Base-by-base conservation (phyloP, 2,329 filamentous ascomycete species). In the Aspergillus spinulosporus region DNA sequence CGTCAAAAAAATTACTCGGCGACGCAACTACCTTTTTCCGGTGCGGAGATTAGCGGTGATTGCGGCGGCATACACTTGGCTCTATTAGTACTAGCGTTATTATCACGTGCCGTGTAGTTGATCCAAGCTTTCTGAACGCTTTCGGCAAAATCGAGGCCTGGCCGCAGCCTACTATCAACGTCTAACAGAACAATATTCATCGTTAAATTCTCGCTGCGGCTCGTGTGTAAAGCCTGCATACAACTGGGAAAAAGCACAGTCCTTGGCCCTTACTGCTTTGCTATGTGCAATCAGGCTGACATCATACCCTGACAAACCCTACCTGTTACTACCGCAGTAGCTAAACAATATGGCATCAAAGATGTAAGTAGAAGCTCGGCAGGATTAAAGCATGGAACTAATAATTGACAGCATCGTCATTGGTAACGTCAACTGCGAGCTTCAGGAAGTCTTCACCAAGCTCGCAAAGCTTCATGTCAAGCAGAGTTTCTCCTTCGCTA, bases 401-500 rank as follows among this genome's bases (percentile, higher is more conserved):
- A 70, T 43, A 14, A 2, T 12, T 32, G 6, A 14, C 56, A 86
- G 76, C 51, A 64, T 94, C 66, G 90, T 97, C 39, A 78, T 96
- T 59, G 94, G 94, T 56, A 86, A 86, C 69, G 81, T 96, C 62
- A 88, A 92, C 69, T 93, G 93, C 66, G 85, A 89, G 68, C 82
- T 97, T 51, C 80, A 84, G 60, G 74, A 86, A 9, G 86, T 89
- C 7, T 90, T 99, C 71, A 81, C 84, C 58, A 99, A 97, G 74
- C 78, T 97, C 15, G 80, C 86, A 6, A 83, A 85, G 7, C 80
- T 97, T 2, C 92, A 97, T 65, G 78, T 85, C 36, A 97, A 97
- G 76, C 94, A 97, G 70, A 83, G 82, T 67, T 97, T 99, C 72
- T 82, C 89, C 11, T 88, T 97, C 66, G 92, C 90, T 12, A 85